Conservation (phyloP, 176 grass and related monocot genomes). For the Leersia perrieri region DNA sequence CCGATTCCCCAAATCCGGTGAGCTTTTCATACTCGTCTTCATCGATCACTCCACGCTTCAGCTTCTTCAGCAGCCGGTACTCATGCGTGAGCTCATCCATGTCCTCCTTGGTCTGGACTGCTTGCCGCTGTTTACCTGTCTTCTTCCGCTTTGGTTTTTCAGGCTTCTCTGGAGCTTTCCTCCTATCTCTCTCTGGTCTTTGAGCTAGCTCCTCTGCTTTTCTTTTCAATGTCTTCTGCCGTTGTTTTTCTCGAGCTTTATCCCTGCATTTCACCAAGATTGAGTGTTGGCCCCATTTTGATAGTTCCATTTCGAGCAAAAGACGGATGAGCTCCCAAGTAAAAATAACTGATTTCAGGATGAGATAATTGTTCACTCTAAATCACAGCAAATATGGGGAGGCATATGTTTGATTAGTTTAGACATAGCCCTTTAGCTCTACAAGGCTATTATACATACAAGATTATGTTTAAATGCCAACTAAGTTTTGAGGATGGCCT, state of each 20-base stretch:
- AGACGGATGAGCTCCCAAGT: background rate
- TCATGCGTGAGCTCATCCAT: conserved; percentile 76
- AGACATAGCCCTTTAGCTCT: background rate
- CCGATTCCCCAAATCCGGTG: conserved; percentile 57
- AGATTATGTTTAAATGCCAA: background rate
- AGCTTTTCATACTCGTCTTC: conserved; percentile 84
- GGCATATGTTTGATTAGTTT: conserved; percentile 5
- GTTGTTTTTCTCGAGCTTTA: conserved; percentile 82
- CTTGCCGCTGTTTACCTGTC: conserved; percentile 65
- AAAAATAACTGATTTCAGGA: background rate
- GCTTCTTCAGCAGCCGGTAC: conserved; percentile 80
- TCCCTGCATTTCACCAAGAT: conserved; percentile 42
- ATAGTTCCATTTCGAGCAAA: background rate
- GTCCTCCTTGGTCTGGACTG: conserved; percentile 88
- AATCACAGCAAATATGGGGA: conserved; percentile 6
- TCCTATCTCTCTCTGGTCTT: conserved; percentile 52
- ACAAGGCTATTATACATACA: background rate
- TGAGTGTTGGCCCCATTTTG: background rate
- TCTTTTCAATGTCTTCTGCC: conserved; percentile 67
- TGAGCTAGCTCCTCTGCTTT: conserved; percentile 59
- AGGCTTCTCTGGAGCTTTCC: conserved; percentile 24
- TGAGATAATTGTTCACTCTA: background rate
- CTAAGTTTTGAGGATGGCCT: background rate
- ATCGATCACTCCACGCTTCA: conserved; percentile 76
- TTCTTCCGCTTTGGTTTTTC: conserved; percentile 69